A percentile compares a stretch with the other conserved stretches of the same genome.
Evolutionary conservation across 1,284 basidiomycete genomes (phyloP).

Genomic region (Ustilago shanxiensis): DNA sequence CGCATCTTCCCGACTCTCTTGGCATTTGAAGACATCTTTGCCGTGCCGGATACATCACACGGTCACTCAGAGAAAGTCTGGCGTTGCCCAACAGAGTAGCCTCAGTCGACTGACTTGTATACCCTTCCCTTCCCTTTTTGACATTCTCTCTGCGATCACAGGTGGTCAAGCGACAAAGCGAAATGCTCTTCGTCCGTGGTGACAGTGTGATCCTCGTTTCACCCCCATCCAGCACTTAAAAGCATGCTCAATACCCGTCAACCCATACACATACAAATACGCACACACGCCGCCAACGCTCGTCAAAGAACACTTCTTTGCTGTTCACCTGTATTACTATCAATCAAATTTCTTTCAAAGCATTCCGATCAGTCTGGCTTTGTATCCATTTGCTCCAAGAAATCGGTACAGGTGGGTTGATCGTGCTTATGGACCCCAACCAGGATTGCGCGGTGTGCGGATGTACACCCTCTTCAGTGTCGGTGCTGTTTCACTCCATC

Average conservation of each 20-base stretch:
- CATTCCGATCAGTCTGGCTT: too few relatives aligned
- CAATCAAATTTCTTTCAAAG: conserved; percentile 6
- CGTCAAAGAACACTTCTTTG: background rate
- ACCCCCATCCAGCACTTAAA: conserved; percentile 55
- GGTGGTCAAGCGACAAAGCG: conserved; percentile 93
- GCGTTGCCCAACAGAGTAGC: too few relatives aligned
- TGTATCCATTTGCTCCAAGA: background rate
- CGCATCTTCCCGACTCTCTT: background rate
- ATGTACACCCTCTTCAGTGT: too few relatives aligned
- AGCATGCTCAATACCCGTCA: background rate
- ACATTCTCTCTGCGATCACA: conserved; percentile 68
- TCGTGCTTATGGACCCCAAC: too few relatives aligned
- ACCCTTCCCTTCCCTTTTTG: background rate
- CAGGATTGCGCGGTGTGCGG: too few relatives aligned
- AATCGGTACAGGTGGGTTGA: too few relatives aligned
- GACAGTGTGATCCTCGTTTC: conserved; percentile 71
- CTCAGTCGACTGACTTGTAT: background rate
- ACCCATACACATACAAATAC: too few relatives aligned
- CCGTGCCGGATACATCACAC: too few relatives aligned
- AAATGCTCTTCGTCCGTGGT: conserved; percentile 97
- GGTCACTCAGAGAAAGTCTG: too few relatives aligned
- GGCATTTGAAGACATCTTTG: too few relatives aligned
- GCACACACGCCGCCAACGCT: background rate
- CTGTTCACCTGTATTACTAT: conserved; percentile 29
- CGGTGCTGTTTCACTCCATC: too few relatives aligned